These are phyloP conservation scores for Herpotrichia juniperi DNA, from an alignment of 2,329 filamentous ascomycete genomes.

Conservation along the genomic window DNA sequence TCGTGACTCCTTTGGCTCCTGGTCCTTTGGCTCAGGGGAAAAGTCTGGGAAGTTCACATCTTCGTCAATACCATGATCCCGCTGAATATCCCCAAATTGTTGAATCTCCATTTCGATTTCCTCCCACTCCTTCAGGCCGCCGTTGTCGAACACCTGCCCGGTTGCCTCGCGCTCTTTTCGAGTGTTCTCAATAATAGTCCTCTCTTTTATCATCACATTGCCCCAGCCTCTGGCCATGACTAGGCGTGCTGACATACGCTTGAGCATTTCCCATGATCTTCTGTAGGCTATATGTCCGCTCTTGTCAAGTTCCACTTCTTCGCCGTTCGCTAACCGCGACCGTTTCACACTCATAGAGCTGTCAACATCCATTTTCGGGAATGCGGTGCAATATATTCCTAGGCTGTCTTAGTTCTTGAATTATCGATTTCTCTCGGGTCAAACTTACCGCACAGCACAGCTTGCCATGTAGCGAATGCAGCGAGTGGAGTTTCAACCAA, in stretches of 20 bases:
- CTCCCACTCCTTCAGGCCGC: not conserved
- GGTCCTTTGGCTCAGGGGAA: not conserved
- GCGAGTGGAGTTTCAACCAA: conserved; percentile 72
- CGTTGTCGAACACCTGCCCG: not conserved
- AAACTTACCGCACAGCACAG: conserved; percentile 62
- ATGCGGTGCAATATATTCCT: conserved; percentile 5
- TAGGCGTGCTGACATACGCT: not conserved
- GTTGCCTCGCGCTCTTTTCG: conserved; percentile 1
- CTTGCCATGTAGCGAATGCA: conserved; percentile 70
- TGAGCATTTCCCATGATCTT: not conserved
- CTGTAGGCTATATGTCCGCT: not conserved
- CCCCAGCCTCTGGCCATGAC: not conserved
- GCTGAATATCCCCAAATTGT: not conserved
- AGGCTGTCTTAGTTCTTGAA: not conserved
- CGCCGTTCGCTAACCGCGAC: not conserved
- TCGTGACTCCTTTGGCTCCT: not conserved
- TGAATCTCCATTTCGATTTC: conserved; percentile 5
- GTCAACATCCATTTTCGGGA: conserved; percentile 9
- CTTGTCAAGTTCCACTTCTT: not conserved
- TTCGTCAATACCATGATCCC: not conserved
- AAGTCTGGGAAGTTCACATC: not conserved
- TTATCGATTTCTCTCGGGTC: not conserved
- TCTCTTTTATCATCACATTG: not conserved
- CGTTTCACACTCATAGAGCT: conserved; percentile 3
- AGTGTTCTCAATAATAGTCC: not conserved